Evolutionary conservation across 2,329 filamentous ascomycete genomes (phyloP), one percentile per base, ranked within the genome.

Genomic region (Colletotrichum musicola): DNA sequence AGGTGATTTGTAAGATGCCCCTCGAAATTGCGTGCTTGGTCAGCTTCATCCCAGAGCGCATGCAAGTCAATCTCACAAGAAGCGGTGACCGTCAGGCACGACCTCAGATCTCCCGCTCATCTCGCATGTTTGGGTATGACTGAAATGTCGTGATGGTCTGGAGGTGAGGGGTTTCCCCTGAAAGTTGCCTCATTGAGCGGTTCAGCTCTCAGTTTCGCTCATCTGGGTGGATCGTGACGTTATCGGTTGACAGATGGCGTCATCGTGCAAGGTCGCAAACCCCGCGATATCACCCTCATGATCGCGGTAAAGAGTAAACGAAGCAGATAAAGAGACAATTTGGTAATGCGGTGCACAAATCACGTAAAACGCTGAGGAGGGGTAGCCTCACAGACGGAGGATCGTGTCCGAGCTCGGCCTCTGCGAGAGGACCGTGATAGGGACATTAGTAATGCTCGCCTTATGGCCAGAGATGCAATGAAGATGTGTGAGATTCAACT

Each of bases 11-110:
- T 60, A 58, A 66, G 50, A 50, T 18, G 35, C 13, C 25, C 22
- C 16, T 10, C 25, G 5, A 4, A 14, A 60, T 68, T 30, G 65
- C 65, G 65, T 65, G 65, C 61, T 65, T 65, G 65, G 55, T 65
- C 18, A 68, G 55, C 55, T 22, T 30, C 22, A 16, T 5, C 53
- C 47, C 40, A 50, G 20, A 49, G 25, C 35, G n/a, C 14, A 50
- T 55, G 42, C 55, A 25, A 55, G 55, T 50, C 42, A 59, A 58
- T 42, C 40, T 55, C 40, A 47, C 9, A 60, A 65, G 42, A 25
- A 38, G 61, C 62, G 49, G 61, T 68, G 54, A 65, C 55, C 35
- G 42, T n/a, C 30, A 55, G 55, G 55, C 1, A 60, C 49, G 10
- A 10, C 14, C 14, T 18, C 35, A 53, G 62, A 60, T 64, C 49